These are phyloP conservation scores for Candida succiphila DNA, from an alignment of 805 yeast species.

Conservation along the genomic window DNA sequence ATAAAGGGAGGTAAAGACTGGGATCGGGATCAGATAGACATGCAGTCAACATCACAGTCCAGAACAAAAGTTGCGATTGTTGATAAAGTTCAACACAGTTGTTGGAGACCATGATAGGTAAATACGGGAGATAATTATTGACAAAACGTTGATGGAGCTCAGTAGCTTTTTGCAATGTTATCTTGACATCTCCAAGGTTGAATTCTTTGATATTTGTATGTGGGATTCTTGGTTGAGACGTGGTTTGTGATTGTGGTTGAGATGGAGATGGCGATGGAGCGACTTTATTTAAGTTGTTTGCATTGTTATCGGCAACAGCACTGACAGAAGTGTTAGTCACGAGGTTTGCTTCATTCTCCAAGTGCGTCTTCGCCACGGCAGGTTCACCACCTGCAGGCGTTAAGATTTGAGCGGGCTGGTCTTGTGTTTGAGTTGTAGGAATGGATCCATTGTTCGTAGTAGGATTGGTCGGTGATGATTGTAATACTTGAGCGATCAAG, in stretches of 20 bases:
- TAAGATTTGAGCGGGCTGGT: not conserved
- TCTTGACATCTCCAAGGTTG: slow-evolving; percentile 63
- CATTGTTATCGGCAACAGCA: slow-evolving; percentile 1
- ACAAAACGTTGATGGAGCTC: slow-evolving; percentile 66
- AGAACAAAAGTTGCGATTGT: slow-evolving; percentile 76
- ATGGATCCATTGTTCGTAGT: slow-evolving; percentile 1
- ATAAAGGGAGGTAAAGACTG: slow-evolving; percentile 60
- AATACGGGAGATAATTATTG: slow-evolving; percentile 55
- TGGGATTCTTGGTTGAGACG: slow-evolving; percentile 6
- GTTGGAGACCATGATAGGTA: slow-evolving; percentile 68
- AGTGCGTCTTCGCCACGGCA: slow-evolving; percentile 28
- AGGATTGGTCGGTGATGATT: slow-evolving; percentile 15
- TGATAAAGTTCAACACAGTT: slow-evolving; percentile 70
- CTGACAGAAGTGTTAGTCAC: not conserved
- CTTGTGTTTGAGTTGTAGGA: not conserved
- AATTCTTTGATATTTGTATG: slow-evolving; percentile 44
- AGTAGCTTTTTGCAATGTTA: slow-evolving; percentile 58
- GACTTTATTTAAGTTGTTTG: not conserved
- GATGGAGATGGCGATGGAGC: not conserved
- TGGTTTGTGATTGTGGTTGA: too few species aligned
- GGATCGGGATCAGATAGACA: slow-evolving; percentile 85
- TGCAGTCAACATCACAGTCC: slow-evolving; percentile 87
- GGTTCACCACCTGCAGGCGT: slow-evolving; percentile 1
- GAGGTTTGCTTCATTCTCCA: slow-evolving; percentile 18
- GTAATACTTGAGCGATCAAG: slow-evolving; percentile 53